Conservation (phyloP, 1,284 basidiomycete genomes). For the Stereum hirsutum region DNA sequence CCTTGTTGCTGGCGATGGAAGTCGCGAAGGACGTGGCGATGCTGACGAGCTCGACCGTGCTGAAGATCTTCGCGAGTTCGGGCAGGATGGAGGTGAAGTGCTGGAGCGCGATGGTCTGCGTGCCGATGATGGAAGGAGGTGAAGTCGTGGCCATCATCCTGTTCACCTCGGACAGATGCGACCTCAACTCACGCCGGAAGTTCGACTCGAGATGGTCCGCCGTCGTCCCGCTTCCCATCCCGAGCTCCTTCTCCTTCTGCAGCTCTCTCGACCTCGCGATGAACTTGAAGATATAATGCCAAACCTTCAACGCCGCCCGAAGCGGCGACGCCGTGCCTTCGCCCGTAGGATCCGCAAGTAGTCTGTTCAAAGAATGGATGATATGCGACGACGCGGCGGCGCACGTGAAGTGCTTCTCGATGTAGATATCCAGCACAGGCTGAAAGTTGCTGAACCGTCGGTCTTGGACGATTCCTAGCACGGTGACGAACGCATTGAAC, state of each 20-base stretch:
- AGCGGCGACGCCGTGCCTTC: conserved; percentile 72
- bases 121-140: conserved; percentile 85
- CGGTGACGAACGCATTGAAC: conserved; percentile 86
- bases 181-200: conserved; percentile 77
- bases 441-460: conserved; percentile 95
- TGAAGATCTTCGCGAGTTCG: conserved; percentile 76
- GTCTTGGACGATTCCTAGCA: conserved; percentile 87
- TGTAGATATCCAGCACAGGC: conserved; percentile 89
- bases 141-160: conserved; percentile 80
- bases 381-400: conserved; percentile 74
- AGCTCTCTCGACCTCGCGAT: conserved; percentile 83
- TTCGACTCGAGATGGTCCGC: conserved; percentile 79
- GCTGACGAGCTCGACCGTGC: conserved; percentile 74
- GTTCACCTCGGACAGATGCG: conserved; percentile 77
- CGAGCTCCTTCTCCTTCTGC: conserved; percentile 74
- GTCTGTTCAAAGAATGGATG: conserved; percentile 78
- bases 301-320: conserved; percentile 89
- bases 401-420: conserved; percentile 82
- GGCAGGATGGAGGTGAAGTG: conserved; percentile 92
- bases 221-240: conserved; percentile 70
- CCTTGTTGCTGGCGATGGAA: conserved; percentile 70
- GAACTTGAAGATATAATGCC: conserved; percentile 95
- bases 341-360: conserved; percentile 69
- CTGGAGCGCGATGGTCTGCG: conserved; percentile 89
- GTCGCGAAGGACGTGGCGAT: conserved; percentile 86